These are phyloP conservation scores for Diaporthe batatas DNA, from an alignment of 2,329 filamentous ascomycete genomes.

Conservation along the genomic window DNA sequence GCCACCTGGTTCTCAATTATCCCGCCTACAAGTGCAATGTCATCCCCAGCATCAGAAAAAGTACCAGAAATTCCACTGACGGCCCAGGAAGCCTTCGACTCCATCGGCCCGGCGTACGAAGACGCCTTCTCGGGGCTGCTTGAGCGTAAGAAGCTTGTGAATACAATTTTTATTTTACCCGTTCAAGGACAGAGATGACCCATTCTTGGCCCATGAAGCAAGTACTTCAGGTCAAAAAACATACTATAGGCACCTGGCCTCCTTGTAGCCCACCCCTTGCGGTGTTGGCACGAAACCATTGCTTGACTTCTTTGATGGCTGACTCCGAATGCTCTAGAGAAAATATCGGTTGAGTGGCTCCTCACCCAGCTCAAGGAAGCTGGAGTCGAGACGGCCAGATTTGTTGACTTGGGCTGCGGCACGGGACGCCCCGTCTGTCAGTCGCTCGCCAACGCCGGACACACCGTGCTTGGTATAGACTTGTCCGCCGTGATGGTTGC, in stretches of 20 bases:
- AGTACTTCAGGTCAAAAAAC: no score
- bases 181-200: no score
- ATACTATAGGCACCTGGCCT: no score
- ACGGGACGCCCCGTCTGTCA: conserved; percentile 48
- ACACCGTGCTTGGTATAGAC: conserved; percentile 49
- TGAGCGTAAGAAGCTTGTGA: conserved; percentile 25
- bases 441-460: conserved; percentile 47
- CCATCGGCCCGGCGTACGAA: conserved; percentile 48
- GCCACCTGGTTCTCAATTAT: neutral
- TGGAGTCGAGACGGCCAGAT: conserved; percentile 38
- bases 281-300: no score
- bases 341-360: conserved; percentile 46
- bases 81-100: conserved; percentile 46
- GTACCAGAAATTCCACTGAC: conserved; percentile 32
- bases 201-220: no score
- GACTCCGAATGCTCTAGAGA: conserved; percentile 24
- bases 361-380: conserved; percentile 42
- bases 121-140: conserved; percentile 47
- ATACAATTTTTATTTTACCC: no score
- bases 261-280: no score
- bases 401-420: conserved; percentile 50
- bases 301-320: no score
- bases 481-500: conserved; percentile 48
- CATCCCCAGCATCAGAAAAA: neutral
- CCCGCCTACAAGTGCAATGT: neutral